Base-by-base conservation (phyloP, 139 green algal species). In the Nannochloris sp. region DNA sequence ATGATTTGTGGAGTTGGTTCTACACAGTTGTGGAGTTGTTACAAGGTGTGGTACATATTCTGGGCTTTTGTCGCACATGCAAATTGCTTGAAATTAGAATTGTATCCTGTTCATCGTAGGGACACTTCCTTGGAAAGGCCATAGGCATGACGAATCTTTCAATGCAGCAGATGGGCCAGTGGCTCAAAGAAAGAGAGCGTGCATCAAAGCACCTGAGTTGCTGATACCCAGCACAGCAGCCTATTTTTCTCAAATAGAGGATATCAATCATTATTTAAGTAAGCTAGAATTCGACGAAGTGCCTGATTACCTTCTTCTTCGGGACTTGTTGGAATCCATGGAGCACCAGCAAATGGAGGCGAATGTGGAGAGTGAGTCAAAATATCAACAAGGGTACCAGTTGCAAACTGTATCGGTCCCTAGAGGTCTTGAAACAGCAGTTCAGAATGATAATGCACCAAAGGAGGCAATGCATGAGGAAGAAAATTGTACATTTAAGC, bases 1-100 rank as follows among this genome's bases (percentile, higher is more conserved):
- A 96, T 62, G 89, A 96, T 78, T 63, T 96, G 44, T 96, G 89
- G 89, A 80, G 64, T 48, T 89, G 92, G 82, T 64, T 95, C 1
- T 96, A 94, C 63, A 83, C 88, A 48, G 37, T 95, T 59, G 77
- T 87, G 6, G 90, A 96, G 75, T 72, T 93, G 43, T 7, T 88
- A 18, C 66, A 72, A 10, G 70, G 64, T 44, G 63, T 27, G 4
- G 51, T 77, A 37, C 70, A 64, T 1, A 73, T 64, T 64, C 59
- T 62, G 16, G 14, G 34, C 7, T 40, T 40, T 40, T 11, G 8
- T 14, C 34, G 8, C 34, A 40, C 7, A 40, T 12, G 34, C 34
- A 40, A 40, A 11, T 40, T 40, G 34, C 34, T 40, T 40, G 34
- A 40, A 40, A 40, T 40, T 40, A 11, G 8, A 40, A 40, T 40